These are phyloP conservation scores for Polyporus tsugae DNA, from an alignment of 1,284 basidiomycete genomes.

Conservation along the genomic window DNA sequence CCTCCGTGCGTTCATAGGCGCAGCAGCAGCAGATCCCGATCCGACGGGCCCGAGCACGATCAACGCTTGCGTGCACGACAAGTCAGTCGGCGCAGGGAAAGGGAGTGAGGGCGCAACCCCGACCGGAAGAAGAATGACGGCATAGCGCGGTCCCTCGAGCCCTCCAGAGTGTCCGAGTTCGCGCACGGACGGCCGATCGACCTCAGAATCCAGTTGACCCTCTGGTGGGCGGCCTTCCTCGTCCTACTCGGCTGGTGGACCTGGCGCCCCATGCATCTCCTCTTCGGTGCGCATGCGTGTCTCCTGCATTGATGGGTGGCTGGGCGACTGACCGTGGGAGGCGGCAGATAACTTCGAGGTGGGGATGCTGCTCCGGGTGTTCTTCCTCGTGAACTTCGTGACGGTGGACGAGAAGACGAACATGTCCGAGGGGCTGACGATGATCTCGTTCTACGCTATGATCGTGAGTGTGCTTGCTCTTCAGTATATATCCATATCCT, in stretches of 20 bases:
- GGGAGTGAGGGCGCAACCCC: background rate
- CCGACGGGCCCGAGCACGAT: too few relatives aligned
- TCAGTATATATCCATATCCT: background rate
- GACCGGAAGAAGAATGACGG: background rate
- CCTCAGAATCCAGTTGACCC: constrained; percentile 50
- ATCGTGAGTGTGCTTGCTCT: constrained; percentile 46
- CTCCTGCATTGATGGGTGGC: background rate
- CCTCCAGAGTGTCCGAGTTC: constrained; percentile 40
- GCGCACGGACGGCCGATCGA: constrained; percentile 50
- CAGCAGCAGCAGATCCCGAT: too few relatives aligned
- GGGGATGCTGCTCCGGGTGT: constrained; percentile 62
- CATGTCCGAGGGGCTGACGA: constrained; percentile 65
- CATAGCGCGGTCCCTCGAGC: constrained; percentile 11
- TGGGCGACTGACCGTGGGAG: background rate
- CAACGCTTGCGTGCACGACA: too few relatives aligned
- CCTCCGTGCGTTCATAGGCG: too few relatives aligned
- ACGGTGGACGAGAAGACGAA: constrained; percentile 76
- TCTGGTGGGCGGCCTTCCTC: constrained; percentile 52
- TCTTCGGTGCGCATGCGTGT: constrained; percentile 55
- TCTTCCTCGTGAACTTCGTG: constrained; percentile 77
- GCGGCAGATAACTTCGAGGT: constrained; percentile 64
- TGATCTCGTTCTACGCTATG: constrained; percentile 68
- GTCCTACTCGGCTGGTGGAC: constrained; percentile 49
- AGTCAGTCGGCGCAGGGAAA: too few relatives aligned
- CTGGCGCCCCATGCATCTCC: constrained; percentile 43